Evolutionary conservation across 1,284 basidiomycete species (phyloP).

Genomic region (Laetiporus sulphureus): DNA sequence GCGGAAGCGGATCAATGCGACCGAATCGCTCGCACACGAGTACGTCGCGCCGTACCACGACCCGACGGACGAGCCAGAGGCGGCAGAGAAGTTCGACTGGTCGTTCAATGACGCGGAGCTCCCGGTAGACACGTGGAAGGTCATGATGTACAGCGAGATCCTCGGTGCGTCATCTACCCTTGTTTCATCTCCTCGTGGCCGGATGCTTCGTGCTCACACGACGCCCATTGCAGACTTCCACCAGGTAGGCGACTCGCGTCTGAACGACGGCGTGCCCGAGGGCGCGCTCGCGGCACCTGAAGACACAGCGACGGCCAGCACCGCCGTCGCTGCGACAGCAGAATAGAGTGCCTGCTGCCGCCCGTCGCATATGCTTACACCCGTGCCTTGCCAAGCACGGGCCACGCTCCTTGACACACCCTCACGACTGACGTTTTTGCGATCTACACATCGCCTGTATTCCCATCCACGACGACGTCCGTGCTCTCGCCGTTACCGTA

Average conservation of each 20-base stretch:
- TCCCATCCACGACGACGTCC: not conserved
- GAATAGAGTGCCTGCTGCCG: constrained; percentile 3
- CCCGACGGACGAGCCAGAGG: constrained; percentile 95
- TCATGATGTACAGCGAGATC: constrained; percentile 97
- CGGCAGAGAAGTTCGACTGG: constrained; percentile 97
- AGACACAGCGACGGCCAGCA: constrained; percentile 19
- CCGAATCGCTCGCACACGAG: constrained; percentile 86
- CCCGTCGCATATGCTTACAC: too few species aligned
- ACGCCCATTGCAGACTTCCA: constrained; percentile 76
- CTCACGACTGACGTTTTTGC: not conserved
- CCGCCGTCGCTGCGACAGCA: constrained; percentile 9
- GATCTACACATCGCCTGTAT: not conserved
- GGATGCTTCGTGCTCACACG: not conserved
- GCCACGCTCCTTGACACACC: too few species aligned
- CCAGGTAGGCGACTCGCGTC: constrained; percentile 53
- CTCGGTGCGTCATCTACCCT: constrained; percentile 52
- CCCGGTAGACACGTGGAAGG: constrained; percentile 99
- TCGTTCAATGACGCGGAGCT: constrained; percentile 99
- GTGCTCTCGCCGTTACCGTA: not conserved
- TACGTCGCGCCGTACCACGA: constrained; percentile 99
- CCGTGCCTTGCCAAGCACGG: too few species aligned
- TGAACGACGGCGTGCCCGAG: constrained; percentile 41
- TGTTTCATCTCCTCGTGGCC: not conserved
- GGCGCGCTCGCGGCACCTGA: constrained; percentile 64
- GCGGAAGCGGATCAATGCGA: constrained; percentile 91